Evolutionary conservation across 306 rosid species (phyloP).

Genomic region (Rosa multiflora): DNA sequence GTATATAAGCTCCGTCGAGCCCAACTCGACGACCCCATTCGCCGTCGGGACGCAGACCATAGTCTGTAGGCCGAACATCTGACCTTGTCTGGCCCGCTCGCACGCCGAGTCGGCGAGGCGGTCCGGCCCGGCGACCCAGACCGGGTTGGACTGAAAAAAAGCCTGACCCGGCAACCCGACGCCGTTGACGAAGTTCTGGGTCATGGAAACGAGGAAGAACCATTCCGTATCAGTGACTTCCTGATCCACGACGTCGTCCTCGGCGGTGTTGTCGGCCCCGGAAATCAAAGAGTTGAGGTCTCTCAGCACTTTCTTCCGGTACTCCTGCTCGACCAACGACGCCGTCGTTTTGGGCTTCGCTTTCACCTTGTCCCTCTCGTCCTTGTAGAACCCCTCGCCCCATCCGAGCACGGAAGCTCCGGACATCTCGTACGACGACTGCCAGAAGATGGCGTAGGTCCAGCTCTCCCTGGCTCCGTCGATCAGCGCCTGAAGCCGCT

Average conservation of each 20-base stretch:
- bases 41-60: slow-evolving; percentile 69
- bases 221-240: slow-evolving; percentile 96
- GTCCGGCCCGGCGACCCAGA: slow-evolving; percentile 68
- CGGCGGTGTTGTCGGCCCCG: slow-evolving; percentile 46
- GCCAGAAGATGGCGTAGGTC: slow-evolving; percentile 99
- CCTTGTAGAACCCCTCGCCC: slow-evolving; percentile 96
- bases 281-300: slow-evolving; percentile 86
- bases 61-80: slow-evolving; percentile 66
- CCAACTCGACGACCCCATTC: slow-evolving; percentile 85
- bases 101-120: slow-evolving; percentile 45
- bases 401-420: slow-evolving; percentile 68
- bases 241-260: slow-evolving; percentile 64
- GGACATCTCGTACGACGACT: slow-evolving; percentile 61
- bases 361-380: slow-evolving; percentile 62
- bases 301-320: slow-evolving; percentile 73
- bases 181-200: slow-evolving; percentile 74
- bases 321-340: slow-evolving; percentile 67
- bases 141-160: slow-evolving; percentile 48
- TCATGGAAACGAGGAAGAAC: slow-evolving; percentile 93
- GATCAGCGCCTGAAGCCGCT: slow-evolving; percentile 77
- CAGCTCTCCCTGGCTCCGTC: slow-evolving; percentile 70
- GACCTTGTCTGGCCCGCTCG: slow-evolving; percentile 76
- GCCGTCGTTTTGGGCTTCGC: slow-evolving; percentile 34
- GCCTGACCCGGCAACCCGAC: slow-evolving; percentile 74
- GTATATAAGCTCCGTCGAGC: slow-evolving; percentile 68